A percentile compares a stretch with the other conserved stretches of the same genome.
phyloP scores from a whole-genome alignment of 768 basidiomycete genomes.

The Lactarius evosmus region DNA sequence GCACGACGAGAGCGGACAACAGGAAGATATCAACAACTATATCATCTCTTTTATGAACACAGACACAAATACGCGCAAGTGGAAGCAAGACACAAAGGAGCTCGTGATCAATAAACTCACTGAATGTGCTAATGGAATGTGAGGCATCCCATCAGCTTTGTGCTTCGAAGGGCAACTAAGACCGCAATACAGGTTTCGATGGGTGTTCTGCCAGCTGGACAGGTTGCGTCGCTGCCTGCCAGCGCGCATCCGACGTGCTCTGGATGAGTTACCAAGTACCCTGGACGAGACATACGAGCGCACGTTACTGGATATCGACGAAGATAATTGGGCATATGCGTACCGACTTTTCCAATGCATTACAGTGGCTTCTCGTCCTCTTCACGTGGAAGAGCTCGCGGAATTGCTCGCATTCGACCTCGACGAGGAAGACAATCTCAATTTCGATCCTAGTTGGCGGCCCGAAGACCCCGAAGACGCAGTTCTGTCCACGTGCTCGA shows the following conservation, averaged over 20 bases:
- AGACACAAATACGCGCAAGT: too few species aligned
- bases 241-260: background rate
- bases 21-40: background rate
- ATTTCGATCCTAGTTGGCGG: background rate
- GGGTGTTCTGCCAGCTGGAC: too few species aligned
- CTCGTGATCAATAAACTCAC: too few species aligned
- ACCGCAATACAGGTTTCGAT: too few species aligned
- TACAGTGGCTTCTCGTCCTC: background rate
- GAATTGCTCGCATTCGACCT: background rate
- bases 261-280: background rate
- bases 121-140: too few species aligned
- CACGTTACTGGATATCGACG: too few species aligned
- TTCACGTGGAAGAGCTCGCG: background rate
- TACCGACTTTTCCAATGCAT: conserved; percentile 2
- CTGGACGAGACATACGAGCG: background rate
- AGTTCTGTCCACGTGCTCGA: background rate
- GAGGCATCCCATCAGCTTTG: too few species aligned
- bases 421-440: background rate
- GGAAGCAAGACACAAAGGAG: too few species aligned
- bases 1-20: background rate
- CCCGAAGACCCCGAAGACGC: background rate
- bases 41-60: background rate
- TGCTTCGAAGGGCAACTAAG: too few species aligned
- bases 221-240: too few species aligned
- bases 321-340: background rate